phyloP scores from a whole-genome alignment of 2,329 filamentous ascomycete species.

The Pestalotiopsis sp. region DNA sequence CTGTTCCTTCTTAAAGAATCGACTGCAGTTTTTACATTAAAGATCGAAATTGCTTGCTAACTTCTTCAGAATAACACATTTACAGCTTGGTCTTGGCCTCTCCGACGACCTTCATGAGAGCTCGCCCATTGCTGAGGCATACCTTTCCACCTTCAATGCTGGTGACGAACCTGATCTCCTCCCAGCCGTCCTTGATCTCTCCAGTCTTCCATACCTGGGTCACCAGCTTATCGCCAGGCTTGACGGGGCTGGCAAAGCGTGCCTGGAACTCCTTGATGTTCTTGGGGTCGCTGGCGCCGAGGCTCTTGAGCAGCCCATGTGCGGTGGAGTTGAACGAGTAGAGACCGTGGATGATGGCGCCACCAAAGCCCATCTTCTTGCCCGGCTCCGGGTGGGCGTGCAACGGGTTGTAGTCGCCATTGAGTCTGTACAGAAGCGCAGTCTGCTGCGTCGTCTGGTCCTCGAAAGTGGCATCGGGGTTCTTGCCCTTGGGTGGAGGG shows the following conservation, averaged over 20 bases:
- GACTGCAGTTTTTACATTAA: not conserved
- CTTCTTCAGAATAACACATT: not conserved
- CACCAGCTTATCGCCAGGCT: slow-evolving; percentile 79
- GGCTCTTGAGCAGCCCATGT: slow-evolving; percentile 71
- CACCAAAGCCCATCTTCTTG: slow-evolving; percentile 87
- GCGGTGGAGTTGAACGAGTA: slow-evolving; percentile 83
- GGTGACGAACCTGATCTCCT: slow-evolving; percentile 82
- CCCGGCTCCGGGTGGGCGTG: slow-evolving; percentile 87
- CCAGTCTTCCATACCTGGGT: slow-evolving; percentile 83
- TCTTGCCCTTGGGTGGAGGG: slow-evolving; percentile 72
- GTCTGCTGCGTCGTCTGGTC: slow-evolving; percentile 74
- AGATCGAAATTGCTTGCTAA: not conserved
- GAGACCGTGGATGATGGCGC: slow-evolving; percentile 85
- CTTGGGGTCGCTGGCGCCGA: slow-evolving; percentile 76
- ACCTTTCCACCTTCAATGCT: slow-evolving; percentile 81
- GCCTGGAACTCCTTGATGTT: slow-evolving; percentile 90
- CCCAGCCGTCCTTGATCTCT: slow-evolving; percentile 67
- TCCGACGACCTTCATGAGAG: slow-evolving; percentile 69
- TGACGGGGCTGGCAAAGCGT: slow-evolving; percentile 82
- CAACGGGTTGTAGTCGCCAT: slow-evolving; percentile 93
- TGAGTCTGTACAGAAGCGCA: slow-evolving; percentile 78
- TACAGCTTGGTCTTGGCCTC: slow-evolving; percentile 65
- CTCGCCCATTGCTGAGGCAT: slow-evolving; percentile 84
- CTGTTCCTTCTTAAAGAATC: not conserved
- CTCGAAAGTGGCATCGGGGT: slow-evolving; percentile 70